These are phyloP conservation scores for Corylus avellana DNA, from an alignment of 306 rosid genomes.

Conservation along the genomic window DNA sequence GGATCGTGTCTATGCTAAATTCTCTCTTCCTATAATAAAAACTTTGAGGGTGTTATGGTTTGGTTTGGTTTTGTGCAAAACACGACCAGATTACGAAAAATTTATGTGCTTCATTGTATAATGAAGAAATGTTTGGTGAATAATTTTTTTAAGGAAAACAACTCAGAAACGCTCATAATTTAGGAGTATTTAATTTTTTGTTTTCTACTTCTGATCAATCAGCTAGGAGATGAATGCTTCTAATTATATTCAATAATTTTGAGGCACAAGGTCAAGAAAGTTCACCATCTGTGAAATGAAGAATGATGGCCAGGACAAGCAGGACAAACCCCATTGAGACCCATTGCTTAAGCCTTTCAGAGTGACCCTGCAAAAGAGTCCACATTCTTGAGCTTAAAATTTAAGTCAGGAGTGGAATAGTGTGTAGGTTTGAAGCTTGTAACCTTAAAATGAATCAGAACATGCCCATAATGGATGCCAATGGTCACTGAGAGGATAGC, in stretches of 20 bases:
- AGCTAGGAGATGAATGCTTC: neutral
- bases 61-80: too few species aligned
- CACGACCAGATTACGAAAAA: too few species aligned
- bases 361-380: conserved; percentile 52
- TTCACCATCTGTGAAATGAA: conserved; percentile 78
- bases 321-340: conserved; percentile 60
- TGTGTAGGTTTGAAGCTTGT: neutral
- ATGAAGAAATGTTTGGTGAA: too few species aligned
- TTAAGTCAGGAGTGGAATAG: neutral
- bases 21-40: too few species aligned
- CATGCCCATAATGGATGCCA: conserved; percentile 88
- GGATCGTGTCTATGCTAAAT: too few species aligned
- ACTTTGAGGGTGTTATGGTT: too few species aligned
- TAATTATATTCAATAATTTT: neutral
- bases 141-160: too few species aligned
- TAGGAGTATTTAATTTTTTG: too few species aligned
- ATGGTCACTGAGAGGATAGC: conserved; percentile 77
- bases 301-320: conserved; percentile 63
- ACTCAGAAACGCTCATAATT: too few species aligned
- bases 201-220: too few species aligned
- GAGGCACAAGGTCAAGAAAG: conserved; percentile 7
- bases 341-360: conserved; percentile 87
- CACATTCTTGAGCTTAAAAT: conserved; percentile 3
- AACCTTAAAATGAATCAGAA: conserved; percentile 89
- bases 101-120: too few species aligned